A percentile compares a stretch with the other conserved stretches of the same genome.
phyloP scores from a whole-genome alignment of 2,329 filamentous ascomycete genomes.

The Lizonia empirigonia region DNA sequence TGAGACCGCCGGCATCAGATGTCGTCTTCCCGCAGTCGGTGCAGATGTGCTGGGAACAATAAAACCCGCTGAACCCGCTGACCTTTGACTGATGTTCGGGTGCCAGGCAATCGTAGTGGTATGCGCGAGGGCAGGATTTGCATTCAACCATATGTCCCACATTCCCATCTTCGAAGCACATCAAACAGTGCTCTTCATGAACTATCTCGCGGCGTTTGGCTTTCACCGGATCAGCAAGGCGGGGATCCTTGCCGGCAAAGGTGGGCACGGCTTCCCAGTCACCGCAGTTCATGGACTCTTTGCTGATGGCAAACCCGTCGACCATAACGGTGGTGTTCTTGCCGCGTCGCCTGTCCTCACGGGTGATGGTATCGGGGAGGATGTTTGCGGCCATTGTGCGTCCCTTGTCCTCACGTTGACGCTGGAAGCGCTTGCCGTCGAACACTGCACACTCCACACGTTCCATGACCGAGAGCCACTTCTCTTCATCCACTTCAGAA shows the following conservation, averaged over 20 bases:
- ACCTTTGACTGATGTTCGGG: constrained; percentile 50
- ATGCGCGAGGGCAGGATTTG: constrained; percentile 60
- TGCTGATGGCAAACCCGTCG: constrained; percentile 61
- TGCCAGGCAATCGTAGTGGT: constrained; percentile 59
- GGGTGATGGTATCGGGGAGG: constrained; percentile 48
- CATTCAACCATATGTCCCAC: constrained; percentile 57
- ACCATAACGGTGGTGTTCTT: constrained; percentile 65
- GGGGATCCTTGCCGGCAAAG: constrained; percentile 60
- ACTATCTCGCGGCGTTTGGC: constrained; percentile 55
- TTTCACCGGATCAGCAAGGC: constrained; percentile 56
- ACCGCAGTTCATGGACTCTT: constrained; percentile 59
- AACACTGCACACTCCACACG: constrained; percentile 63
- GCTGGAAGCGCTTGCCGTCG: constrained; percentile 59
- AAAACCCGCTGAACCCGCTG: constrained; percentile 54
- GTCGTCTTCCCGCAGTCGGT: constrained; percentile 60
- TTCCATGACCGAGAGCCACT: constrained; percentile 63
- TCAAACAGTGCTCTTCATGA: constrained; percentile 60
- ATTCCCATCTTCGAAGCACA: constrained; percentile 52
- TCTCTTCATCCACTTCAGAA: constrained; percentile 57
- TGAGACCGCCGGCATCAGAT: constrained; percentile 54
- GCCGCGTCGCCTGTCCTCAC: constrained; percentile 57
- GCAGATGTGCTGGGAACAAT: constrained; percentile 63
- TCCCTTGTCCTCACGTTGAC: constrained; percentile 39
- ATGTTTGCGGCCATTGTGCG: constrained; percentile 42
- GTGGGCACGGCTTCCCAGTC: constrained; percentile 65